Evolutionary conservation across 1,139 yeast species (phyloP), one percentile per base, ranked within the genome.

Genomic region (Spencermartinsiella ligniputridi): DNA sequence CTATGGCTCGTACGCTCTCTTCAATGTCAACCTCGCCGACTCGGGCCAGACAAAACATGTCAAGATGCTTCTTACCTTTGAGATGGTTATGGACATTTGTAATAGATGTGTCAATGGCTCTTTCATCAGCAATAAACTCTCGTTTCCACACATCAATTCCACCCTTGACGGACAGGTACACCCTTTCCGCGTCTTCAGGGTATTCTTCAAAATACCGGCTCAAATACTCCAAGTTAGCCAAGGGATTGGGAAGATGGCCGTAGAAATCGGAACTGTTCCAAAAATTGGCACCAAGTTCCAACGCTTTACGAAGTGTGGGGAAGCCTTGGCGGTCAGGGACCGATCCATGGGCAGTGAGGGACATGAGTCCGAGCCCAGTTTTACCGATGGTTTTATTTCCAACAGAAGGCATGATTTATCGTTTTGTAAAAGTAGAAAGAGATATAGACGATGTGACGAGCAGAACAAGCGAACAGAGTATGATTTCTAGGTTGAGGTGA

Each of bases 191-290:
- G 42, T 68, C 65, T 37, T 76, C 80, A 1, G 85, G 84, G 48
- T 76, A 70, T 53, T 72, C 68, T 13, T 66, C 71, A 49, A 84
- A 77, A 60, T 81, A 87, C n/a, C 72, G 74, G 44, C 75, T 68
- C 37, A 85, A 58, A 44, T 78, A 70, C 54, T 74, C 67, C 64
- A 84, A 64, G 55, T 80, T 81, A 53, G 68, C 65, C 43, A 65
- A 68, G 39, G 74, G 69, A 39, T 67, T 64, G 3, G 66, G 66
- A n/a, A n/a, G n/a, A 40, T 72, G 66, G 21, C 94, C 94, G 58
- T 88, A 88, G 60, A 87, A 85, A 55, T 83, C 92, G 46, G 94
- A 95, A 24, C 78, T 79, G 58, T 88, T 87, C 66, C 86, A 67
- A 47, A 83, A 73, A 22, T 75, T 75, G 46, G 75, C 75, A 25